Evolutionary conservation across 2,329 filamentous ascomycete species (phyloP), one percentile per base, ranked within the genome.

Genomic region (Fusarium nematophilum): DNA sequence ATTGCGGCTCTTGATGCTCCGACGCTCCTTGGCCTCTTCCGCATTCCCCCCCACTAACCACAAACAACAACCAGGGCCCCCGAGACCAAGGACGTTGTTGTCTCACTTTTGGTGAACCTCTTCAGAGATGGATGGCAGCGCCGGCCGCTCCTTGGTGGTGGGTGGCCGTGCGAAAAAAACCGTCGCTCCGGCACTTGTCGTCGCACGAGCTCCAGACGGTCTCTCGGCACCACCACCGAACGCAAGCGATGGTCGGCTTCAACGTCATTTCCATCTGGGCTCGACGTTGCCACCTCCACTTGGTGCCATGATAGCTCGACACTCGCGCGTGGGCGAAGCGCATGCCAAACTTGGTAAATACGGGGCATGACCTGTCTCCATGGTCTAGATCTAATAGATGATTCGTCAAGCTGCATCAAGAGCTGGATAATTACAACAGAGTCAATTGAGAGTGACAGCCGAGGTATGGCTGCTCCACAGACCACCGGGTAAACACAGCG

Each of bases 1-100:
- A 49, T 49, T 49, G 46, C 36, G 36, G 46, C 46, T 49, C 27
- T 40, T 25, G 36, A 40, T n/a, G 26, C 39, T 44, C 30, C 34
- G 21, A 21, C 21, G 21, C 21, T 21, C 21, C 21, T 21, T 39
- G 34, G 39, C 39, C 42, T 57, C 36, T 54, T 48, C 51, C 34
- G 39, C 39, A 46, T 52, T 53, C 38, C 53, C 43, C 57, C 58
- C 38, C 43, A 45, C 43, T 55, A 29, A 15, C 46, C 43, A 33
- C 43, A 46, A 21, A 50, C 53, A 54, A 46, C 17, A 51, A 6
- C 33, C 49, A 56, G 27, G 63, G 58, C 39, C 18, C 27, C 45
- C 54, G 55, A 68, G 62, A 67, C 66, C 54, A 56, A 47, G 53
- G 49, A 64, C 39, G 47, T 55, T 40, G 50, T 45, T 62, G 66